Conservation (phyloP, 1,284 basidiomycete species). For the Marasmius oreades region DNA sequence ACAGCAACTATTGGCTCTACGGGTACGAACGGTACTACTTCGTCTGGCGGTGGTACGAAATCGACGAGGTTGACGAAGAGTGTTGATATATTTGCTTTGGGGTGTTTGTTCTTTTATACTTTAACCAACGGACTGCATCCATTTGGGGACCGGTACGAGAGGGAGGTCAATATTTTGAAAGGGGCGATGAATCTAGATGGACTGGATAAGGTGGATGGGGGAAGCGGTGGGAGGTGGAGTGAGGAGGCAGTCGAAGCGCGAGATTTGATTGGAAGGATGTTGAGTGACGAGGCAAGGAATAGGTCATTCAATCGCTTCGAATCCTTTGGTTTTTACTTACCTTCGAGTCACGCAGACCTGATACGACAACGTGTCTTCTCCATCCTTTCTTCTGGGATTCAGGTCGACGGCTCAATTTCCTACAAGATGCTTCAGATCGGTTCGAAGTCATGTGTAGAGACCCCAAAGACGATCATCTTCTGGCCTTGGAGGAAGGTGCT, state of each 20-base stretch:
- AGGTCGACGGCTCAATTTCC: slow-evolving; percentile 81
- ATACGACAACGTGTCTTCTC: slow-evolving; percentile 80
- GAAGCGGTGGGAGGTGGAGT: slow-evolving; percentile 45
- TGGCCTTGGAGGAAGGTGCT: slow-evolving; percentile 74
- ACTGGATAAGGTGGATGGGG: slow-evolving; percentile 40
- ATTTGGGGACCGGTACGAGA: slow-evolving; percentile 86
- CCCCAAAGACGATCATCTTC: slow-evolving; percentile 75
- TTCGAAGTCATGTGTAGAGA: slow-evolving; percentile 98
- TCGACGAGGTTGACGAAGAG: slow-evolving; percentile 82
- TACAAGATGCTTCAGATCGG: slow-evolving; percentile 95
- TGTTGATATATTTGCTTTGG: slow-evolving; percentile 92
- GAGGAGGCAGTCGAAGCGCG: slow-evolving; percentile 88
- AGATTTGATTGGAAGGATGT: slow-evolving; percentile 74
- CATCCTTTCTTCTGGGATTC: slow-evolving; percentile 99
- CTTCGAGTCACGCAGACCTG: slow-evolving; percentile 56
- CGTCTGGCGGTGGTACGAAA: slow-evolving; percentile 36
- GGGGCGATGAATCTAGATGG: slow-evolving; percentile 67
- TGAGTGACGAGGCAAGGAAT: slow-evolving; percentile 68
- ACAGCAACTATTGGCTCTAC: slow-evolving; percentile 27
- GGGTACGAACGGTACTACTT: slow-evolving; percentile 19
- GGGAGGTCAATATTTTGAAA: slow-evolving; percentile 90
- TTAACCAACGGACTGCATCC: slow-evolving; percentile 88
- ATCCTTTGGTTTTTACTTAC: slow-evolving; percentile 1
- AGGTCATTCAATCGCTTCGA: slow-evolving; percentile 46
- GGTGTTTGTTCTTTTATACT: slow-evolving; percentile 91